Evolutionary conservation across 192 early-diverging fungal genomes (phyloP).

Genomic region (Thamnidium elegans): DNA sequence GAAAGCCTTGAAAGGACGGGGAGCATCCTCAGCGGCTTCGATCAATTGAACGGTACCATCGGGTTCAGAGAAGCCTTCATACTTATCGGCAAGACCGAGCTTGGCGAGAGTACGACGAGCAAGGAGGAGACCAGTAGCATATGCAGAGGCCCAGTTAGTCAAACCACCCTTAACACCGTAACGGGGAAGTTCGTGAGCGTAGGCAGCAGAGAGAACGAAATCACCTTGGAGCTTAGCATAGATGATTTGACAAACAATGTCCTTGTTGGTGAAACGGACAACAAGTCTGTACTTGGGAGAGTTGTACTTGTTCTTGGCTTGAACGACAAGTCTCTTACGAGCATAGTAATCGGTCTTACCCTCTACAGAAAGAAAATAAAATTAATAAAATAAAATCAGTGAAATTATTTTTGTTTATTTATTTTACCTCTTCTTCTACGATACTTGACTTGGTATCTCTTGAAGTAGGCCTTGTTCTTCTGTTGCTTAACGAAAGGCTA

Average conservation of each 20-base stretch:
- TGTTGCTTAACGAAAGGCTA: slow-evolving; percentile 41
- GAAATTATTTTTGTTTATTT: slow-evolving; percentile 1
- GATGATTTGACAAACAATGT: slow-evolving; percentile 94
- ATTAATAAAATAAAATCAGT: neutral
- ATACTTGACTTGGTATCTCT: slow-evolving; percentile 99
- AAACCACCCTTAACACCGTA: slow-evolving; percentile 97
- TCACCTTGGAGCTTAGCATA: slow-evolving; percentile 99
- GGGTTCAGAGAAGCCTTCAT: slow-evolving; percentile 89
- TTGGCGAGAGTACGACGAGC: slow-evolving; percentile 95
- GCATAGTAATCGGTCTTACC: slow-evolving; percentile 99
- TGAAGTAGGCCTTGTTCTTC: slow-evolving; percentile 86
- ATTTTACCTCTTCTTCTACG: slow-evolving; percentile 82
- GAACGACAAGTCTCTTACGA: slow-evolving; percentile 95
- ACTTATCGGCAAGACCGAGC: slow-evolving; percentile 93
- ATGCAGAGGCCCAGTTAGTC: slow-evolving; percentile 99
- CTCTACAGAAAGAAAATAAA: slow-evolving; percentile 62
- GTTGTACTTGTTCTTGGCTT: slow-evolving; percentile 99
- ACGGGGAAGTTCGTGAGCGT: slow-evolving; percentile 93
- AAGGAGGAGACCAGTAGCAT: slow-evolving; percentile 94
- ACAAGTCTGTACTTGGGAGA: slow-evolving; percentile 99
- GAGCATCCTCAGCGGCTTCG: slow-evolving; percentile 87
- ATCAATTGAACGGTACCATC: slow-evolving; percentile 88
- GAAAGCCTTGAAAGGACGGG: slow-evolving; percentile 97
- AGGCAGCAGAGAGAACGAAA: slow-evolving; percentile 90
- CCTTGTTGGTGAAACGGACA: slow-evolving; percentile 98